phyloP scores from a whole-genome alignment of 1,284 basidiomycete genomes.

The Waitea zeae region DNA sequence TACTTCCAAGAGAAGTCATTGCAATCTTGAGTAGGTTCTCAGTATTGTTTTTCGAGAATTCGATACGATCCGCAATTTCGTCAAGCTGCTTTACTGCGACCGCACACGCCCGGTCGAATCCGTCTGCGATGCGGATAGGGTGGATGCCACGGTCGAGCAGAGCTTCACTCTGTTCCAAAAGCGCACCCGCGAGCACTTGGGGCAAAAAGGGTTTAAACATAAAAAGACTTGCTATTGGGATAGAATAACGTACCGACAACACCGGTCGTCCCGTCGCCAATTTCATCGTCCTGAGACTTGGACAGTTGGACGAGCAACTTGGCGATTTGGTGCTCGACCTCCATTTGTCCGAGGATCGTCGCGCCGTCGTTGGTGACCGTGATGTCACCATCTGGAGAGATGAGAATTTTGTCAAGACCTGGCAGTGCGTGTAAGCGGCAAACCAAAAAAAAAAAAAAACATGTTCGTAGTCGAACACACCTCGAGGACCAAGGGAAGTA shows the following conservation, averaged over 20 bases:
- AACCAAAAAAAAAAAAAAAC: slow-evolving; percentile 3
- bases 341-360: slow-evolving; percentile 90
- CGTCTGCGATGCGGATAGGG: slow-evolving; percentile 96
- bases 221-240: not conserved
- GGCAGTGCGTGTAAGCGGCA: too few relatives aligned
- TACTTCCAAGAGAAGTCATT: slow-evolving; percentile 91
- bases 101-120: slow-evolving; percentile 86
- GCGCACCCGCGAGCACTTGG: slow-evolving; percentile 89
- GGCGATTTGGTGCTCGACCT: slow-evolving; percentile 97
- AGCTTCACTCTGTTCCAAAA: slow-evolving; percentile 80
- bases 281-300: slow-evolving; percentile 98
- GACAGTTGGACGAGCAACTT: slow-evolving; percentile 94
- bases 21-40: slow-evolving; percentile 86
- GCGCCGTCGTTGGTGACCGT: slow-evolving; percentile 99
- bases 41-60: slow-evolving; percentile 72
- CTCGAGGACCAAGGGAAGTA: slow-evolving; percentile 89
- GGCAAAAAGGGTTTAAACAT: too few relatives aligned
- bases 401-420: slow-evolving; percentile 98
- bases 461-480: slow-evolving; percentile 19
- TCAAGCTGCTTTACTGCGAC: slow-evolving; percentile 87
- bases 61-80: slow-evolving; percentile 80
- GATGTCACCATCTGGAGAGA: slow-evolving; percentile 96
- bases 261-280: slow-evolving; percentile 97
- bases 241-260: slow-evolving; percentile 71
- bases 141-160: slow-evolving; percentile 96